Evolutionary conservation across 371 early-diverging fungal genomes (phyloP).

Genomic region (Lichtheimia hyalospora): DNA sequence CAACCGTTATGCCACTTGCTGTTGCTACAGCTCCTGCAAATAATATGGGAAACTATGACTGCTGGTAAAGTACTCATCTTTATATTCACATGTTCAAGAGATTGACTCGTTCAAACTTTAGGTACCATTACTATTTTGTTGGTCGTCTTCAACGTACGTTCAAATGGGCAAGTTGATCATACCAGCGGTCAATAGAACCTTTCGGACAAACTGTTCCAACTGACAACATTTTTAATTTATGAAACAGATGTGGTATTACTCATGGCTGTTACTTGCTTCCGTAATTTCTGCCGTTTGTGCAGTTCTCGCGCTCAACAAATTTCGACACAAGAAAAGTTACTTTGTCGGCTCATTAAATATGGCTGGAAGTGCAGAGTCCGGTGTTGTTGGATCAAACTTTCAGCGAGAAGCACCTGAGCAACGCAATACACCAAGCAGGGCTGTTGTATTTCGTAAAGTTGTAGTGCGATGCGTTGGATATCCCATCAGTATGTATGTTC

Average conservation of each 20-base stretch:
- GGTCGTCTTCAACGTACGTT: constrained; percentile 19
- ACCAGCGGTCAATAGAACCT: no score
- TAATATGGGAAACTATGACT: neutral
- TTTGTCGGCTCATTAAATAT: constrained; percentile 21
- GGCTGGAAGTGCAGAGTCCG: constrained; percentile 3
- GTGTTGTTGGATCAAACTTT: neutral
- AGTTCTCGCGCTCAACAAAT: neutral
- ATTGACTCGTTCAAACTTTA: neutral
- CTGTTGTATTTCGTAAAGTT: constrained; percentile 29
- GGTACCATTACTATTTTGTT: constrained; percentile 26
- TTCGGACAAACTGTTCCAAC: no score
- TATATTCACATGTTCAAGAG: neutral
- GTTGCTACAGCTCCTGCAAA: neutral
- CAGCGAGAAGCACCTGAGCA: neutral
- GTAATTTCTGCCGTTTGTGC: neutral
- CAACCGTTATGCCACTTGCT: constrained; percentile 14
- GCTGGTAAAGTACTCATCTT: neutral
- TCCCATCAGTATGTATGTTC: constrained; percentile 25
- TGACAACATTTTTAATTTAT: neutral
- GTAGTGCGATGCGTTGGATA: constrained; percentile 32
- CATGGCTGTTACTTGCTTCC: neutral
- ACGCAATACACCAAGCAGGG: constrained; percentile 2
- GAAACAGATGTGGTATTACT: constrained; percentile 1
- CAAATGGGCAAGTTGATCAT: constrained; percentile 26
- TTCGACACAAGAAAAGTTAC: neutral